Conservation (phyloP, 768 basidiomycete genomes). For the Suillus ampliporus region DNA sequence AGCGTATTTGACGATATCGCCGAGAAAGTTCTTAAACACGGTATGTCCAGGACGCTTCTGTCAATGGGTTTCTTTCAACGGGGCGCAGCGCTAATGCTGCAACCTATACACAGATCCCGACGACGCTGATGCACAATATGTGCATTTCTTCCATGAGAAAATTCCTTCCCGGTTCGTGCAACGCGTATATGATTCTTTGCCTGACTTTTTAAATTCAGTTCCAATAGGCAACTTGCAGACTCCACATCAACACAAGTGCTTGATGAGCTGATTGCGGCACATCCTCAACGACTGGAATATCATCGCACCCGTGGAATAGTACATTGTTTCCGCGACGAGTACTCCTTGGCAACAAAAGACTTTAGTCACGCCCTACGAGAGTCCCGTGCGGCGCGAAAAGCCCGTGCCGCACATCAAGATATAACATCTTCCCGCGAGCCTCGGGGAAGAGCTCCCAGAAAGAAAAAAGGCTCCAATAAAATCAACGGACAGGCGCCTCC, state of each 20-base stretch:
- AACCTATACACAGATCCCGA: slow-evolving; percentile 59
- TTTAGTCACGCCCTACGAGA: slow-evolving; percentile 84
- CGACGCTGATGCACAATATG: slow-evolving; percentile 83
- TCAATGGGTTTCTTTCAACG: not conserved
- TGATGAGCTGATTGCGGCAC: slow-evolving; percentile 74
- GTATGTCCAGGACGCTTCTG: slow-evolving; percentile 39
- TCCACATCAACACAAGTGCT: slow-evolving; percentile 80
- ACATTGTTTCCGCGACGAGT: slow-evolving; percentile 88
- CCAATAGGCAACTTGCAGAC: slow-evolving; percentile 78
- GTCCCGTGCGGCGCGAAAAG: slow-evolving; percentile 72
- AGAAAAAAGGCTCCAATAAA: slow-evolving; percentile 55
- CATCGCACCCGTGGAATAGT: slow-evolving; percentile 91
- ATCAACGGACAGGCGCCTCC: slow-evolving; percentile 71
- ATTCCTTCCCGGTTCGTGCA: slow-evolving; percentile 84
- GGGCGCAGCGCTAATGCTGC: slow-evolving; percentile 8
- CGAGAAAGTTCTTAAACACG: slow-evolving; percentile 77
- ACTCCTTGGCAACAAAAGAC: slow-evolving; percentile 71
- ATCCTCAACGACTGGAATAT: slow-evolving; percentile 84
- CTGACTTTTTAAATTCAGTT: slow-evolving; percentile 26
- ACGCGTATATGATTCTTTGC: slow-evolving; percentile 12
- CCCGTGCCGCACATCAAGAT: slow-evolving; percentile 58
- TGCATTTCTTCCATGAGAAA: slow-evolving; percentile 95
- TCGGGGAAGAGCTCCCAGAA: slow-evolving; percentile 54
- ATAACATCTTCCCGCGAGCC: slow-evolving; percentile 43
- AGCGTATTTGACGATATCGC: slow-evolving; percentile 94